phyloP scores from a whole-genome alignment of 208 protist genomes.

The Trypanosoma melophagium region DNA sequence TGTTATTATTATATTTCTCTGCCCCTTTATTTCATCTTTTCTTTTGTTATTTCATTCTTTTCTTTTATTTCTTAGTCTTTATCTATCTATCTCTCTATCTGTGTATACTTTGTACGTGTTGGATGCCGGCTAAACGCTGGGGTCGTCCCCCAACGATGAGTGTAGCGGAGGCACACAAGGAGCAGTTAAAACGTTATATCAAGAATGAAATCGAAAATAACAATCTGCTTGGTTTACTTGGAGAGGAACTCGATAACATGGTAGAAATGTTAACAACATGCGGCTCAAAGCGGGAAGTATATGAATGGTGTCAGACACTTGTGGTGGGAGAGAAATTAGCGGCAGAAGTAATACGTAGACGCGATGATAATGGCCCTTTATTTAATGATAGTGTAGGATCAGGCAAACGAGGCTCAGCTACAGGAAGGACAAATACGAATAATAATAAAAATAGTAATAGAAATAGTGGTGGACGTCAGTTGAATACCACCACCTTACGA shows the following conservation, averaged over 20 bases:
- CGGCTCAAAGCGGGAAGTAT: constrained; percentile 57
- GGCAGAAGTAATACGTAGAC: constrained; percentile 61
- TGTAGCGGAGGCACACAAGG: constrained; percentile 14
- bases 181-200: constrained; percentile 52
- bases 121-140: constrained; percentile 71
- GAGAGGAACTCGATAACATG: constrained; percentile 77
- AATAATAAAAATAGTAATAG: constrained; percentile 16
- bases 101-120: neutral
- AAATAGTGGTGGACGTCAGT: constrained; percentile 28
- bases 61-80: neutral
- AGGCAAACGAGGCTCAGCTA: constrained; percentile 5
- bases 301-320: constrained; percentile 77
- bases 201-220: constrained; percentile 56
- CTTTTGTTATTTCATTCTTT: constrained; percentile 1
- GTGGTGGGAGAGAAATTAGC: constrained; percentile 74
- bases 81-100: neutral
- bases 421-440: neutral
- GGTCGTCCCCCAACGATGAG: constrained; percentile 16
- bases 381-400: constrained; percentile 54
- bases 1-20: no score
- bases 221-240: constrained; percentile 71
- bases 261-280: constrained; percentile 46
- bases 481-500: constrained; percentile 19
- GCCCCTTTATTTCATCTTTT: neutral
- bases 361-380: constrained; percentile 47